Evolutionary conservation across 495 filamentous ascomycete genomes (phyloP).

Genomic region (Articulospora tetracladia): DNA sequence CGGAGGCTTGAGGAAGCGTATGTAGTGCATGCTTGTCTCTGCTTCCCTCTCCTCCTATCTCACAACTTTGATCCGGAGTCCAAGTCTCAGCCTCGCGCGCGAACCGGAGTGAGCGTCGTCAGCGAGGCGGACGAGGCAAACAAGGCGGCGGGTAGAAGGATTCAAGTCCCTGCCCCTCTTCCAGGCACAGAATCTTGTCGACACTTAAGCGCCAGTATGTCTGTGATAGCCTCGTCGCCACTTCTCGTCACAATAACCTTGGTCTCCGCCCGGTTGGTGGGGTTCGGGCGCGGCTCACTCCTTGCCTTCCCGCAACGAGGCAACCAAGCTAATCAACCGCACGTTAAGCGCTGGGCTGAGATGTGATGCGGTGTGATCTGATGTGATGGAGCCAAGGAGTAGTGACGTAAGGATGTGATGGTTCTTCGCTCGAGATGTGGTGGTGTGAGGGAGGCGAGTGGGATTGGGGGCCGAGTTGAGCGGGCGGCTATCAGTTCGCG

Average conservation of each 20-base stretch:
- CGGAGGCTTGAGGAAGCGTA: constrained; percentile 69
- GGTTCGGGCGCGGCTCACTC: neutral
- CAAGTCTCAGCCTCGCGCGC: neutral
- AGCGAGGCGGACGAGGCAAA: too few relatives aligned
- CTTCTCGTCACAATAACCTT: constrained; percentile 11
- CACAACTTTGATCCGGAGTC: neutral
- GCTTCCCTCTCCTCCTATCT: neutral
- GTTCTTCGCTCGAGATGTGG: too few relatives aligned
- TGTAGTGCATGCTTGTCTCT: constrained; percentile 59
- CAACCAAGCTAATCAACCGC: neutral
- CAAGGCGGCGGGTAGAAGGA: too few relatives aligned
- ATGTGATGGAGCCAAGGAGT: neutral
- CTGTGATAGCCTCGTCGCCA: constrained; percentile 7
- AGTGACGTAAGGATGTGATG: too few relatives aligned
- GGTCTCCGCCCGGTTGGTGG: neutral
- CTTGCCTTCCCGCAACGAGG: neutral
- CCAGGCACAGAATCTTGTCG: too few relatives aligned
- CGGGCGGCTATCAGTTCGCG: neutral
- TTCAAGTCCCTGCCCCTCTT: neutral
- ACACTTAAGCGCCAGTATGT: neutral
- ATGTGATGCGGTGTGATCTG: neutral
- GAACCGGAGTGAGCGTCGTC: neutral
- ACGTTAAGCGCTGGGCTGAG: neutral
- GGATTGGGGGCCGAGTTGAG: neutral
- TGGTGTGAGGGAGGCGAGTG: neutral